Conservation (phyloP, 2,329 filamentous ascomycete species). For the Parascedosporium putredinis region DNA sequence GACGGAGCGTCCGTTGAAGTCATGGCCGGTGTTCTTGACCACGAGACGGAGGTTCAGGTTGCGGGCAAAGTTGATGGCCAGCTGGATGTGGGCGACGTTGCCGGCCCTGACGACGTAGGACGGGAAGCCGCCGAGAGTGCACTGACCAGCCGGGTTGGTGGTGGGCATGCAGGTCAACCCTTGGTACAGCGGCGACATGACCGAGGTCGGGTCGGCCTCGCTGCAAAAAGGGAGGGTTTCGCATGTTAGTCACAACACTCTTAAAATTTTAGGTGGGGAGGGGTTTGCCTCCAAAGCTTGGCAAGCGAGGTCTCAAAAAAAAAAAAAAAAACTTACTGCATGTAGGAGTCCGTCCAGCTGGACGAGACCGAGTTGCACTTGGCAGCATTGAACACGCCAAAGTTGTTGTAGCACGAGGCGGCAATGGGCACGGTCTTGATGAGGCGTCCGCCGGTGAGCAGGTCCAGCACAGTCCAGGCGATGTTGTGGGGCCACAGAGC, state of each 20-base stretch:
- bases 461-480: slow-evolving; percentile 40
- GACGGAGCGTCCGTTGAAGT: slow-evolving; percentile 24
- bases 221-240: background rate
- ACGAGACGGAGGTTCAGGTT: slow-evolving; percentile 26
- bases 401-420: slow-evolving; percentile 20
- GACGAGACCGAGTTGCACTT: slow-evolving; percentile 19
- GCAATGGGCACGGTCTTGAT: slow-evolving; percentile 36
- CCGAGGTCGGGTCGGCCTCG: slow-evolving; percentile 24
- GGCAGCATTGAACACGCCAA: slow-evolving; percentile 19
- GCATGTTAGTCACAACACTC: slow-evolving; percentile 18
- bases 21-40: slow-evolving; percentile 22
- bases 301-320: background rate
- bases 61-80: slow-evolving; percentile 25
- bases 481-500: slow-evolving; percentile 36
- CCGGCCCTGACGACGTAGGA: slow-evolving; percentile 26
- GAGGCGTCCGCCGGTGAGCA: slow-evolving; percentile 37
- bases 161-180: slow-evolving; percentile 29
- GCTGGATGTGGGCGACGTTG: slow-evolving; percentile 19
- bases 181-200: slow-evolving; percentile 28
- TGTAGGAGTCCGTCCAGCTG: background rate
- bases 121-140: slow-evolving; percentile 32
- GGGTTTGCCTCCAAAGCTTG: background rate
- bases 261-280: background rate
- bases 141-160: slow-evolving; percentile 24
- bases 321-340: background rate